Conservation (phyloP, 2,329 filamentous ascomycete genomes). For the Aspergillus novoparasiticus region DNA sequence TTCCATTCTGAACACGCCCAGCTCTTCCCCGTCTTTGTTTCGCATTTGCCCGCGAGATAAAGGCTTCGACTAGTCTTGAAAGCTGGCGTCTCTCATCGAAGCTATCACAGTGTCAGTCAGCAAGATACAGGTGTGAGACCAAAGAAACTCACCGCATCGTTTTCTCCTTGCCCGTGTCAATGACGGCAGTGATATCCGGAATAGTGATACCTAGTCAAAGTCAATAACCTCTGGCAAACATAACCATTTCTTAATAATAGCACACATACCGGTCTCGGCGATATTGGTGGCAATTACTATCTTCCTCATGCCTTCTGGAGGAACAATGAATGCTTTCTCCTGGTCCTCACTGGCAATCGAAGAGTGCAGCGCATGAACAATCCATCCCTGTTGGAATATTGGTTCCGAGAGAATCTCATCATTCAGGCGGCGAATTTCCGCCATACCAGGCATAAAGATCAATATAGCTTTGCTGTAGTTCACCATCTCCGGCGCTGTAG, state of each 20-base stretch:
- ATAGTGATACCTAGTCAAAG: conserved; percentile 71
- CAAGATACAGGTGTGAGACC: neutral
- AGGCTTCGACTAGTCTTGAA: conserved; percentile 87
- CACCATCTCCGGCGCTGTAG: conserved; percentile 65
- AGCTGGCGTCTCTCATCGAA: conserved; percentile 93
- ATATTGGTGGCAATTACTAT: conserved; percentile 98
- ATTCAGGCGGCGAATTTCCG: conserved; percentile 86
- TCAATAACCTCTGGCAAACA: conserved; percentile 8
- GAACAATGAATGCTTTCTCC: conserved; percentile 85
- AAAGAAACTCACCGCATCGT: conserved; percentile 66
- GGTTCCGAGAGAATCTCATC: conserved; percentile 79
- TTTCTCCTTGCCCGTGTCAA: conserved; percentile 95
- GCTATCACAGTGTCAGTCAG: conserved; percentile 43
- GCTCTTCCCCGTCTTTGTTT: conserved; percentile 93
- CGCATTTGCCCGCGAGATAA: conserved; percentile 92
- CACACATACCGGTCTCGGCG: conserved; percentile 77
- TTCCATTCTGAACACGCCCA: conserved; percentile 89
- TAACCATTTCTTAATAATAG: neutral
- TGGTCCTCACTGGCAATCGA: conserved; percentile 96
- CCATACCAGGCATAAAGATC: conserved; percentile 93
- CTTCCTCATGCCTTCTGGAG: conserved; percentile 80
- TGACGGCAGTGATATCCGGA: conserved; percentile 93
- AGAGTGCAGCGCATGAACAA: conserved; percentile 87
- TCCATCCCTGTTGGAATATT: conserved; percentile 75
- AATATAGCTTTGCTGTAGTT: conserved; percentile 86